These are phyloP conservation scores for Solanum pimpinellifolium DNA, from an alignment of 257 asterid species.

Conservation along the genomic window DNA sequence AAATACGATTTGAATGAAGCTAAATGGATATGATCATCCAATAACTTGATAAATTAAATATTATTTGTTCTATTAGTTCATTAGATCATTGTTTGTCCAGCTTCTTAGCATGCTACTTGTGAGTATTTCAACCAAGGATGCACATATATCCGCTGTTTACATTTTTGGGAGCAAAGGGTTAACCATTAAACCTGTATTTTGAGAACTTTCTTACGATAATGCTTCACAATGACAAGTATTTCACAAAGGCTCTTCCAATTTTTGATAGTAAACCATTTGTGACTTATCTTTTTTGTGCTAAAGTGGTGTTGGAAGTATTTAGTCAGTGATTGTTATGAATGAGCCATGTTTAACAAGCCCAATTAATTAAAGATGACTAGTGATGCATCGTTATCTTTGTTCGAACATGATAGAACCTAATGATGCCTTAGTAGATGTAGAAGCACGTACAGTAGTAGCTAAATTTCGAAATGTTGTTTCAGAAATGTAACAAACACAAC, in stretches of 20 bases:
- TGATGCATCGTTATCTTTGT: neutral
- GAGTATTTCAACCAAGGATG: neutral
- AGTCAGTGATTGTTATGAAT: neutral
- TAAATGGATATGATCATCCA: neutral
- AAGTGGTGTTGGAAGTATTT: neutral
- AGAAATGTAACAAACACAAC: neutral
- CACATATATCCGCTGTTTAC: neutral
- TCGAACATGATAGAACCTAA: neutral
- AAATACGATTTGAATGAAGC: neutral
- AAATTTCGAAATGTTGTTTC: neutral
- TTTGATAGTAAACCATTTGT: neutral
- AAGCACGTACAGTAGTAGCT: neutral
- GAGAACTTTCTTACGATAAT: neutral
- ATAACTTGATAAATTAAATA: neutral
- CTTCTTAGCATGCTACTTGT: neutral
- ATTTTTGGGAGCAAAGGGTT: neutral
- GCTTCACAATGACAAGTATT: neutral
- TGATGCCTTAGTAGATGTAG: neutral
- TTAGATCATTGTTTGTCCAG: neutral
- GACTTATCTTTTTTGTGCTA: neutral
- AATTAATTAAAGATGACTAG: neutral
- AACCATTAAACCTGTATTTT: neutral
- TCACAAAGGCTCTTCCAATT: neutral
- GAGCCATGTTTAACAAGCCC: neutral
- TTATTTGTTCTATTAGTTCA: neutral